A percentile compares a stretch with the other conserved stretches of the same genome.
Evolutionary conservation across 2,329 filamentous ascomycete genomes (phyloP).

Genomic region (Fusarium falciforme): DNA sequence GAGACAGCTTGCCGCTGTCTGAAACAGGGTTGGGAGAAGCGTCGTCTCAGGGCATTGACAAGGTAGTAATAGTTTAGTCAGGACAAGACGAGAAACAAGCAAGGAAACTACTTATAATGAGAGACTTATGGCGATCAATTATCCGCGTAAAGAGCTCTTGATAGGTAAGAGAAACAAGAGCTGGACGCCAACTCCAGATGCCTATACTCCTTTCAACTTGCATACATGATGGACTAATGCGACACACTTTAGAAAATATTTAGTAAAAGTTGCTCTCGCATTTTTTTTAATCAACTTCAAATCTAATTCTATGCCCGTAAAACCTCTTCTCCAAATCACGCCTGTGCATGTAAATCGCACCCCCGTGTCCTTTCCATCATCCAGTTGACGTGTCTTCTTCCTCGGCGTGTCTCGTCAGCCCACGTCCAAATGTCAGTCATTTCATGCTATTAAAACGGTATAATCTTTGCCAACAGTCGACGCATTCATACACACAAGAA

Average conservation of each 20-base stretch:
- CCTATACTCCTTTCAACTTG: background rate
- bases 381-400: slow-evolving; percentile 27
- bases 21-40: slow-evolving; percentile 39
- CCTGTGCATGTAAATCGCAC: slow-evolving; percentile 30
- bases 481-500: slow-evolving; percentile 44
- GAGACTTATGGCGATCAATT: background rate
- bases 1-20: slow-evolving; percentile 37
- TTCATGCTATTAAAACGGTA: slow-evolving; percentile 49
- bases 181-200: background rate
- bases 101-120: background rate
- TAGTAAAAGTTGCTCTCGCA: slow-evolving; percentile 35
- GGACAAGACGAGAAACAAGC: background rate
- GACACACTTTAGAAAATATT: background rate
- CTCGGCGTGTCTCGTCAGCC: slow-evolving; percentile 40
- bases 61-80: background rate
- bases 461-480: slow-evolving; percentile 42
- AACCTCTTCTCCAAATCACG: slow-evolving; percentile 31
- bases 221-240: background rate
- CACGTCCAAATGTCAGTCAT: slow-evolving; percentile 44
- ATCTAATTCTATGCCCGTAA: slow-evolving; percentile 45
- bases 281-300: slow-evolving; percentile 38
- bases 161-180: background rate
- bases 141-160: background rate
- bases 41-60: slow-evolving; percentile 22
- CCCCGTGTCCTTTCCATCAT: slow-evolving; percentile 19